Evolutionary conservation across 768 basidiomycete species (phyloP).

Genomic region (Collybia mongolica): DNA sequence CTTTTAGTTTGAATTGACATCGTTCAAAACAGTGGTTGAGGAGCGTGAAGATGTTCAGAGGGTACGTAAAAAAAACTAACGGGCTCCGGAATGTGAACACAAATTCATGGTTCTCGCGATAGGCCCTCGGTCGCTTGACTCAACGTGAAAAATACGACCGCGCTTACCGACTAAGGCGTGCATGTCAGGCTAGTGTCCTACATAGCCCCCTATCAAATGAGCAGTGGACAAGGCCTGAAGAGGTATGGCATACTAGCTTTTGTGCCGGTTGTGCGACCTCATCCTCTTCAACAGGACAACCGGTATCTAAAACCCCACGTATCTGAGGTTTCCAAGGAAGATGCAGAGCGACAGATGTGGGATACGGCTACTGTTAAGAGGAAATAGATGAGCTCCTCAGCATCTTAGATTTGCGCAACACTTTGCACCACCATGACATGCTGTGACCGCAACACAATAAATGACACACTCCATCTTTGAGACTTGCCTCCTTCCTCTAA

Average conservation of each 20-base stretch:
- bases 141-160: conserved; percentile 86
- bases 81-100: background rate
- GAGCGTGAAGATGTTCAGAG: conserved; percentile 78
- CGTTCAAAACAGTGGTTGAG: conserved; percentile 56
- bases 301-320: conserved; percentile 88
- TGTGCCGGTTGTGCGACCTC: background rate
- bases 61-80: conserved; percentile 39
- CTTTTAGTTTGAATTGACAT: conserved; percentile 8
- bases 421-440: background rate
- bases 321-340: conserved; percentile 68
- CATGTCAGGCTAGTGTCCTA: conserved; percentile 73
- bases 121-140: conserved; percentile 87
- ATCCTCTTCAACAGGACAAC: conserved; percentile 58
- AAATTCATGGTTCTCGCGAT: conserved; percentile 7
- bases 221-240: conserved; percentile 71
- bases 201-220: conserved; percentile 81
- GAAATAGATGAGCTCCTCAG: conserved; percentile 44
- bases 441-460: conserved; percentile 4
- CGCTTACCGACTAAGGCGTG: conserved; percentile 83
- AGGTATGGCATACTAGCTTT: conserved; percentile 48
- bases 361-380: conserved; percentile 73
- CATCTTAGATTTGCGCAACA: background rate
- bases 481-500: background rate
- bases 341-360: conserved; percentile 76
- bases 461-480: background rate